Evolutionary conservation across 139 green algal genomes (phyloP), one percentile per base, ranked within the genome.

Genomic region (Closterium sp.): DNA sequence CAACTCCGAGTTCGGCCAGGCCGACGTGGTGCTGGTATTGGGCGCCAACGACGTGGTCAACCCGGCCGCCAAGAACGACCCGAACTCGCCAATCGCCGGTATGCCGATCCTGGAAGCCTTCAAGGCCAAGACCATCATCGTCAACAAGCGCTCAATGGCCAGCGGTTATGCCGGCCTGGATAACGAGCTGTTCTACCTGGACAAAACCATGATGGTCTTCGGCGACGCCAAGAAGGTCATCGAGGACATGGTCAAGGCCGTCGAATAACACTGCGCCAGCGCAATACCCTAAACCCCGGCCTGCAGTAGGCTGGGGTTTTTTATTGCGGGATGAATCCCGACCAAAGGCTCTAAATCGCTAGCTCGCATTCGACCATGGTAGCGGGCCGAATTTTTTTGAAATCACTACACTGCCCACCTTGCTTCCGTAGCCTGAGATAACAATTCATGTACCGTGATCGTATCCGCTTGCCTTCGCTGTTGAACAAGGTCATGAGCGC

Each of bases 131-230:
- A 16, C 69, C 33, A 16, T 33, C 6, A 95, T 98, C 76, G 96
- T 98, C 30, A 96, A 97, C 93, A 98, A 98, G 97, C 96, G 97
- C 85, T 96, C 94, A 55, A 96, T 98, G 96, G 97, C 94, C 25
- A 90, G 92, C 9, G 97, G 97, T 32, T 98, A 98, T 93, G 97
- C 97, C 6, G 97, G 96, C 33, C 96, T 97, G 10, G 96, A 98
- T 91, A 98, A 98, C 95, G 96, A 96, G 6, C 94, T 97, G 28
- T 97, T 97, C 91, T 98, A 97, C 93, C 97, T 98, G 93, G 85
- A 94, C 25, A 98, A 98, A 94, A 97, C 96, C 0, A 34, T 55
- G 7, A 98, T 98, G 97, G 93, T 98, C n/a, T 94, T 98, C 87
- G 97, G 96, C 32, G 96, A 97, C 84, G 96, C 96, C 89, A 92